Evolutionary conservation across 495 filamentous ascomycete genomes (phyloP).

Genomic region (Neurospora cerealis): DNA sequence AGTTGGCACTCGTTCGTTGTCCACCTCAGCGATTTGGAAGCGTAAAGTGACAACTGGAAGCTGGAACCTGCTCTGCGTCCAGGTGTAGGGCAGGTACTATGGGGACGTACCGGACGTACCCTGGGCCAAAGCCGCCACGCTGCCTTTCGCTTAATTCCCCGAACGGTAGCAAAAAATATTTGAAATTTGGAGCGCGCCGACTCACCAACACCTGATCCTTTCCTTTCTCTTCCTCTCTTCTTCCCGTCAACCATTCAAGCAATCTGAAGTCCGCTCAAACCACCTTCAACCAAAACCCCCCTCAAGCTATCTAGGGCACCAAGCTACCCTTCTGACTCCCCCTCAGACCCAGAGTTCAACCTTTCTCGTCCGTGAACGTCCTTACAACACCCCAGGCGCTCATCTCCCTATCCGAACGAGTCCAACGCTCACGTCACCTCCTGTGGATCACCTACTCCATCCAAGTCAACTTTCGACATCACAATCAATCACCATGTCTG

Average conservation of each 20-base stretch:
- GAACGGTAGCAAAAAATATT: conserved; percentile 37
- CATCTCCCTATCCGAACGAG: conserved; percentile 21
- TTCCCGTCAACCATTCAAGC: conserved; percentile 36
- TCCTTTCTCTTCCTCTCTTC: conserved; percentile 33
- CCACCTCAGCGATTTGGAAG: neutral
- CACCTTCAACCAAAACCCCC: conserved; percentile 24
- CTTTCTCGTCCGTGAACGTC: conserved; percentile 35
- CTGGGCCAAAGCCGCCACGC: conserved; percentile 14
- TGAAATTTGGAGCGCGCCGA: conserved; percentile 33
- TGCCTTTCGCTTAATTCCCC: conserved; percentile 28
- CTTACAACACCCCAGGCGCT: conserved; percentile 12
- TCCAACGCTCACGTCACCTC: conserved; percentile 23
- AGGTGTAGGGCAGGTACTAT: neutral
- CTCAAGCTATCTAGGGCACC: conserved; percentile 67
- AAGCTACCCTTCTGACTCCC: conserved; percentile 74
- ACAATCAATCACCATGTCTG: conserved; percentile 44
- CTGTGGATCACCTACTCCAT: conserved; percentile 27
- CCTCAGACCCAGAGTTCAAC: conserved; percentile 48
- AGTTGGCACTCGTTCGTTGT: neutral
- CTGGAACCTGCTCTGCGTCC: neutral
- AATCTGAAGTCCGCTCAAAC: conserved; percentile 30
- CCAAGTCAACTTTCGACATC: conserved; percentile 21
- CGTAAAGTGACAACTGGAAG: neutral
- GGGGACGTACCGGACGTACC: neutral
- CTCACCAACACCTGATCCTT: conserved; percentile 10